Evolutionary conservation across 257 asterid genomes (phyloP).

Genomic region (Petunia axillaris): DNA sequence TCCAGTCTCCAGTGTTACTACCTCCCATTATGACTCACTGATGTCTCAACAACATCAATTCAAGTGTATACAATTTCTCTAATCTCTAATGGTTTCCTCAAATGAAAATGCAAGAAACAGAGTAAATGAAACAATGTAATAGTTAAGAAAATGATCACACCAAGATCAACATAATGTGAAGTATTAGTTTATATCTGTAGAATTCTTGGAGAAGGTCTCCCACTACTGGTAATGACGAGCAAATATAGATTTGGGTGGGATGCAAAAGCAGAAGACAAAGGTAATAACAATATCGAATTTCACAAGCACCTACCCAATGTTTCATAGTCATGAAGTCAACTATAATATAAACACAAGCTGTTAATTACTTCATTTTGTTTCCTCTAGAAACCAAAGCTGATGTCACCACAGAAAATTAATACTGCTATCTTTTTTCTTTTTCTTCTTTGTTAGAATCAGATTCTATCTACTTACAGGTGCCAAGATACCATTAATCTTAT

Average conservation of each 20-base stretch:
- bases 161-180: neutral
- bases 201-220: neutral
- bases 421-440: neutral
- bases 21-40: neutral
- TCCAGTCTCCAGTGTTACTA: no score
- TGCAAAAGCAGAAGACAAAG: neutral
- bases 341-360: neutral
- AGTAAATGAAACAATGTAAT: neutral
- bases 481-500: neutral
- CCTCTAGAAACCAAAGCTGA: neutral
- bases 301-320: neutral
- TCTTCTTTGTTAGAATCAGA: neutral
- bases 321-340: neutral
- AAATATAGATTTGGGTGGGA: neutral
- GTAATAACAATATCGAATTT: neutral
- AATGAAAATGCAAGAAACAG: neutral
- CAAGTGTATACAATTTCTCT: neutral
- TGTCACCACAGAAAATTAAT: neutral
- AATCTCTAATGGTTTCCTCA: neutral
- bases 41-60: neutral
- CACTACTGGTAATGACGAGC: neutral
- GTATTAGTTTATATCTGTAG: neutral
- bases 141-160: neutral
- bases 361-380: neutral
- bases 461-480: neutral